phyloP scores from a whole-genome alignment of 2,329 filamentous ascomycete species.

The Claviceps paspali region DNA sequence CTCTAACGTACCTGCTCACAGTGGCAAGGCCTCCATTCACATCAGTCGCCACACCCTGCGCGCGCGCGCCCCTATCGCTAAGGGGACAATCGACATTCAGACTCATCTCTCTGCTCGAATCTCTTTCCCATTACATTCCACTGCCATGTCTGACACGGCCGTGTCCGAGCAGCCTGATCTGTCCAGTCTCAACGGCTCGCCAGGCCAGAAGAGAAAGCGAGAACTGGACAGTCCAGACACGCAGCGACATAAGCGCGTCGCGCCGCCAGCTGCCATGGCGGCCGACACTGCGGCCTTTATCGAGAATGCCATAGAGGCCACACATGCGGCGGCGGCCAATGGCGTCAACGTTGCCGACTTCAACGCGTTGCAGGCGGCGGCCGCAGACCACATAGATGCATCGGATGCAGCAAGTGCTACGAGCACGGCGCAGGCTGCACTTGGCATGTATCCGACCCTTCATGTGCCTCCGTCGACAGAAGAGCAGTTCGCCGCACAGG shows the following conservation, averaged over 20 bases:
- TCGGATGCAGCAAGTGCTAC: constrained; percentile 35
- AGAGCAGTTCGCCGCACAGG: constrained; percentile 43
- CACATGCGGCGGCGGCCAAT: constrained; percentile 20
- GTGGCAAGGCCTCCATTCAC: neutral
- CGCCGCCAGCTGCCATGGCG: constrained; percentile 29
- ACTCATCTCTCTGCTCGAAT: too few species aligned
- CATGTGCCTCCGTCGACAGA: constrained; percentile 43
- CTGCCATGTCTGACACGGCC: constrained; percentile 31
- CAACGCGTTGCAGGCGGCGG: constrained; percentile 37
- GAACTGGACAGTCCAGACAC: constrained; percentile 33
- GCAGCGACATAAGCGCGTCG: constrained; percentile 34
- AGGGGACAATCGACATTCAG: too few species aligned
- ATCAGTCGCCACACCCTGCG: neutral
- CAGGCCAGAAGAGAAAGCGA: constrained; percentile 41
- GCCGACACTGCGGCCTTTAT: constrained; percentile 36
- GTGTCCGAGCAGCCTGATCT: constrained; percentile 33
- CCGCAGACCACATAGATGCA: constrained; percentile 21
- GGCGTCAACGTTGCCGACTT: constrained; percentile 39
- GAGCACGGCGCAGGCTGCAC: constrained; percentile 42
- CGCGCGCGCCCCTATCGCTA: neutral
- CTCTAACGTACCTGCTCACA: neutral
- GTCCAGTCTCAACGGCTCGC: constrained; percentile 24
- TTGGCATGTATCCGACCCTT: constrained; percentile 44
- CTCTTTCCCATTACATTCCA: neutral
- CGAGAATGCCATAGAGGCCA: constrained; percentile 34